Conservation (phyloP, 164 flowering plant species). For the grape (Vitis vinifera) region DNA sequence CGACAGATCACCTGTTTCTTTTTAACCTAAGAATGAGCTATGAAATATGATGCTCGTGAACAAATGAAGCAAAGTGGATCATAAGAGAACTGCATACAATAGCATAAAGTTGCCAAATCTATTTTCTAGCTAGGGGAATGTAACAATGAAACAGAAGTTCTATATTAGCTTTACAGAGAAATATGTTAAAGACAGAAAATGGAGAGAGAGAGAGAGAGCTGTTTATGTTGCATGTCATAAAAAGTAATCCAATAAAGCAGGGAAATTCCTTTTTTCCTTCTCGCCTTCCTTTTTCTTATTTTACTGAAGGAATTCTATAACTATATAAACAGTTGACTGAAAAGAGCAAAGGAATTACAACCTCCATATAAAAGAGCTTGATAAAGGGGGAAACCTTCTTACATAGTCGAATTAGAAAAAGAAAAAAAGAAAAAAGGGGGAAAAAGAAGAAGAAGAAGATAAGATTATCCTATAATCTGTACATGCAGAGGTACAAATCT, state of each 20-base stretch:
- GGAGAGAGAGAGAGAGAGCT: slow-evolving; percentile 1
- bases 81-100: too few species aligned
- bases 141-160: not conserved
- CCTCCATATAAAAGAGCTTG: not conserved
- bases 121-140: not conserved
- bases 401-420: not conserved
- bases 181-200: not conserved
- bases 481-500: slow-evolving; percentile 27
- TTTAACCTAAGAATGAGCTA: too few species aligned
- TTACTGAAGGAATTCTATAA: slow-evolving; percentile 6
- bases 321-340: slow-evolving; percentile 17
- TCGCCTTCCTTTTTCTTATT: slow-evolving; percentile 17
- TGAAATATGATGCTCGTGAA: too few species aligned
- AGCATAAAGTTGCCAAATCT: too few species aligned
- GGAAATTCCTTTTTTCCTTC: slow-evolving; percentile 1
- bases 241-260: slow-evolving; percentile 2
- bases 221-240: slow-evolving; percentile 13
- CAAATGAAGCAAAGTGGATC: too few species aligned
- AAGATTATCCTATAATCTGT: slow-evolving; percentile 26
- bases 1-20: too few species aligned
- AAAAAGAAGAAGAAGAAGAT: not conserved
- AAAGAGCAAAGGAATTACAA: slow-evolving; percentile 20
- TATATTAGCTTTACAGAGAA: not conserved
- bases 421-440: too few species aligned
- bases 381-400: slow-evolving; percentile 2